Base-by-base conservation (phyloP, 306 rosid species). In the Psophocarpus tetragonolobus region DNA sequence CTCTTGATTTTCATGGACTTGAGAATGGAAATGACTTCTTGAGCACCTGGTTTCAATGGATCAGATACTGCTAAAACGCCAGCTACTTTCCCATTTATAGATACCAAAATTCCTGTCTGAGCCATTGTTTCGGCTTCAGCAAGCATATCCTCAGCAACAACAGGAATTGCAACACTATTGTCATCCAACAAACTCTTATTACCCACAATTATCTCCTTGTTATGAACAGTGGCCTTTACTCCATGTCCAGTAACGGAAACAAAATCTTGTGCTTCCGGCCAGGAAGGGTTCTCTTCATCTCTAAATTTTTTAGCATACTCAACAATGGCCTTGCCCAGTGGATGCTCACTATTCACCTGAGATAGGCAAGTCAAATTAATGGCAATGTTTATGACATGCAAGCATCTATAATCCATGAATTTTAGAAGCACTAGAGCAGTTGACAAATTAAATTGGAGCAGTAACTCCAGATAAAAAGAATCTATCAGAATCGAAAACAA, bases 311-410 rank as follows among this genome's bases (percentile, higher is more conserved):
- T 94, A 62, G 88, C 94, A 73, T 89, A 74, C 79, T 90, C 93
- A 23, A 94, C 91, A 75, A 90, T 77, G 68, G 98, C 93, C 87
- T 94, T 94, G 12, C 87, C 98, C 29, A 91, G 71, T 42, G 98
- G 96, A 69, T 94, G 98, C 90, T 94, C 96, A 30, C 98, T 94
- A 71, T 94, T 90, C 66, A 80, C 98, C 97, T 94, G 83, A 67
- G 79, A 50, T 32, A 76, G 2, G 53, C 23, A 72, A 39, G 57
- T 60, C 8, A 57, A 26, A 75, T 24, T 17, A 75, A 24, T 36
- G 36, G 5, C 71, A 15, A 64, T 51, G 9, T 29, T 12, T 36
- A 65, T 47, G 63, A 26, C 27, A 74, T 50, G 27, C 35, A 73
- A 73, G 68, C 66, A 68, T 44, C 24, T 38, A 45, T 21, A 57